Evolutionary conservation across 345 rosid species (phyloP), one percentile per base, ranked within the genome.

Genomic region (Populus nigra): DNA sequence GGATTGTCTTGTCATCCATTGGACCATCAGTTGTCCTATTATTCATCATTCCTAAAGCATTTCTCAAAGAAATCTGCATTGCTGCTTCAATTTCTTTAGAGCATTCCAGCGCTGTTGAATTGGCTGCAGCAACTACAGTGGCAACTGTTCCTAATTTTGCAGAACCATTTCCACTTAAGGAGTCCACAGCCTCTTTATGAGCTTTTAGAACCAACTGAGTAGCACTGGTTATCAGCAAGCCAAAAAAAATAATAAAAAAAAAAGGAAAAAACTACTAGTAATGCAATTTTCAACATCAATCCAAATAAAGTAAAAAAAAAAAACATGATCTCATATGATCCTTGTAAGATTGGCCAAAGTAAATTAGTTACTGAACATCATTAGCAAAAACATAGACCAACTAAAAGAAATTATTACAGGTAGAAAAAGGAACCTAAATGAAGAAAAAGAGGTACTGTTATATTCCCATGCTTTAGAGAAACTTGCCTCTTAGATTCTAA

Each of bases 71-170:
- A 65, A 96, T 87, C 87, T 96, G 97, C 98, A 96, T 96, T 76
- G 99, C 97, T 15, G 92, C 94, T 88, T 96, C 96, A 77, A 96
- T 96, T 84, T 96, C 99, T 86, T 89, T 96, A 67, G 99, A 92
- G 81, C 97, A 89, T 89, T 92, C 97, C 83, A 73, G 71, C 31
- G 99, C 97, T 39, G 96, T 96, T 78, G 99, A 94, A 90, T 96
- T 96, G 35, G 99, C 99, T 74, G 98, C 97, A 39, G 97, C 95
- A 82, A 96, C 98, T 65, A 94, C 98, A 20, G 98, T 79, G 27
- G 99, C 98, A 75, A 96, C 95, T 1, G 94, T 94, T 72, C 99
- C 98, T 72, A 96, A 81, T 82, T 90, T 94, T 69, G 97, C 82
- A 76, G 98, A 88, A 79, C 98, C 93, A 77, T 86, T 92, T 75